Percentiles rank a stretch among this genome's conserved stretches.
These are phyloP conservation scores for Pseudisothecium myosuroides DNA, from an alignment of 225 moss, liverwort and hornwort species.

Conservation along the genomic window DNA sequence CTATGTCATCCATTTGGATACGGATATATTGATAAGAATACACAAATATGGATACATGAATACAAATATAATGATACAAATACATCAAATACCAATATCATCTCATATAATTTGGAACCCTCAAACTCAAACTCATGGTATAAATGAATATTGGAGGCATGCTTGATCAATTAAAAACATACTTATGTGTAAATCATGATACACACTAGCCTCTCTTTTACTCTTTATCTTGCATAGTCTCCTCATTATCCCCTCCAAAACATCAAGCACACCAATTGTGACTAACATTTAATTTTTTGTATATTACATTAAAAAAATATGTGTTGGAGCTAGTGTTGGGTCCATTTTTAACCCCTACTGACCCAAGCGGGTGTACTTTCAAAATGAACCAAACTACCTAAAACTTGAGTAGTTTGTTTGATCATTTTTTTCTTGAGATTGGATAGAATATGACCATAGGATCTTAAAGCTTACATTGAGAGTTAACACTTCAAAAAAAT, in stretches of 20 bases:
- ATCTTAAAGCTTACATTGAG: no score
- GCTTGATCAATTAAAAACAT: no score
- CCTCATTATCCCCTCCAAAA: no score
- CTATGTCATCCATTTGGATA: neutral
- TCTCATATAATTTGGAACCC: neutral
- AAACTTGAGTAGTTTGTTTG: no score
- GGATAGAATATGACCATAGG: no score
- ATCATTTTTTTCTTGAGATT: no score
- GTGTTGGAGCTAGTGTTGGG: neutral
- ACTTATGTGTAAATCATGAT: no score
- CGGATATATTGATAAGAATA: neutral
- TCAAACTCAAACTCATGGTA: neutral
- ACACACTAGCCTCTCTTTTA: neutral
- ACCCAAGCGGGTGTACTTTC: no score
- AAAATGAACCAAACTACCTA: no score
- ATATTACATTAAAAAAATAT: neutral
- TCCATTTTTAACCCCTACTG: no score
- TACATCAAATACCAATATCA: neutral
- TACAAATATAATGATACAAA: rapidly evolving
- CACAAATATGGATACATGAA: neutral
- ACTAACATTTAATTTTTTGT: rapidly evolving
- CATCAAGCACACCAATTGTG: rapidly evolving
- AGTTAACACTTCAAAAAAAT: no score
- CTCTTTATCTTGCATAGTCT: neutral
- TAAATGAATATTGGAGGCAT: no score